A percentile compares a stretch with the other conserved stretches of the same genome.
Evolutionary conservation across 2,329 filamentous ascomycete species (phyloP).

Genomic region (Amauroascus niger): DNA sequence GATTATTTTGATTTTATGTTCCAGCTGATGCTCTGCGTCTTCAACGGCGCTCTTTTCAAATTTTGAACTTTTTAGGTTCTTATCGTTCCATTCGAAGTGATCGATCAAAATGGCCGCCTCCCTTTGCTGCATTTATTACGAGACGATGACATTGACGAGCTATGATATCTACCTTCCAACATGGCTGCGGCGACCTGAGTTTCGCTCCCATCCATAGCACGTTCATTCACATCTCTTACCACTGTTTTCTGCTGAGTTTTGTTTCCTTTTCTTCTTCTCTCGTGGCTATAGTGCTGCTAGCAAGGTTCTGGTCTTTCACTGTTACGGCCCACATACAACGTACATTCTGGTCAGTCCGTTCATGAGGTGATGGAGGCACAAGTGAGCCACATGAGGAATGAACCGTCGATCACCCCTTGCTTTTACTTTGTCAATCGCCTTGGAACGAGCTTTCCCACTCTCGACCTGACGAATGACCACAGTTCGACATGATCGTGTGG

Average conservation of each 20-base stretch:
- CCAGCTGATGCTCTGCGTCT: too few species aligned
- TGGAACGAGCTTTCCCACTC: background rate
- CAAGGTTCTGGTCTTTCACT: background rate
- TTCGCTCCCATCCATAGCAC: background rate
- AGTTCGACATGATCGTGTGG: background rate
- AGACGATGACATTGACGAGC: slow-evolving; percentile 5
- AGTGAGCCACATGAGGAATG: background rate
- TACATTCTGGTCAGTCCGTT: background rate
- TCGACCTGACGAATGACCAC: background rate
- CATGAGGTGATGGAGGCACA: background rate
- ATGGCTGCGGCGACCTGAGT: background rate
- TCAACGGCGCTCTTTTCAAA: background rate
- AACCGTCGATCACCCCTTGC: background rate
- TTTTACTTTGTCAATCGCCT: background rate
- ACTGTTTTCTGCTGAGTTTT: background rate
- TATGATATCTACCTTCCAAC: background rate
- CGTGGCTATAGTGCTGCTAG: background rate
- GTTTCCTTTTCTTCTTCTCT: background rate
- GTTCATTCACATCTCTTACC: background rate
- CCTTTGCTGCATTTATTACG: background rate
- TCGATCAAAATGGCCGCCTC: too few species aligned
- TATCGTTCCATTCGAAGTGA: background rate
- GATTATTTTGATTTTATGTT: too few species aligned
- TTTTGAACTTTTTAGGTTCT: background rate
- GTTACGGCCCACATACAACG: background rate